A percentile compares a stretch with the other conserved stretches of the same genome.
phyloP scores from a whole-genome alignment of 2,329 filamentous ascomycete genomes.

The Fusarium sp. region DNA sequence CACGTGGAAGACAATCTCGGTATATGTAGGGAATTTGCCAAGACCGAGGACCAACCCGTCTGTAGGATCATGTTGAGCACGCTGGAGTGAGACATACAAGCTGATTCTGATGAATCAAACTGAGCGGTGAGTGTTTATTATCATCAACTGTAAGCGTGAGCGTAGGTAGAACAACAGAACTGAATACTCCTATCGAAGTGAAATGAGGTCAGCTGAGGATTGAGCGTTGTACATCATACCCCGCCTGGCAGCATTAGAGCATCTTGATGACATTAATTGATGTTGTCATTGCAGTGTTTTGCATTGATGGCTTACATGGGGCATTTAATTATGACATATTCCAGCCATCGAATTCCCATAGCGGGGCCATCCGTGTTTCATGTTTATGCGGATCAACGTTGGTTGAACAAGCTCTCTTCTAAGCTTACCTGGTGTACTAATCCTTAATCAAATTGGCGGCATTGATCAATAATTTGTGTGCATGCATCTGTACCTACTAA shows the following conservation, averaged over 20 bases:
- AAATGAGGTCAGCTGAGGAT: too few relatives aligned
- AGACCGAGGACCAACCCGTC: too few relatives aligned
- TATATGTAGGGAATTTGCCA: neutral
- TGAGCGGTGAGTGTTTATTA: too few relatives aligned
- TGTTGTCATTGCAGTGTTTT: conserved; percentile 5
- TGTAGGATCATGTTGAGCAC: too few relatives aligned
- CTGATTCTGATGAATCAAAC: too few relatives aligned
- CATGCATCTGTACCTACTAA: conserved; percentile 2
- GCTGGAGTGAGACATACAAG: too few relatives aligned
- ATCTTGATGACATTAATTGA: neutral
- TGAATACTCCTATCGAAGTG: too few relatives aligned
- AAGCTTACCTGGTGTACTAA: neutral
- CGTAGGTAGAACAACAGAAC: too few relatives aligned
- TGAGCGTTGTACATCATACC: neutral
- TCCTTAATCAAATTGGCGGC: neutral
- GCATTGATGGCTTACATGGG: conserved; percentile 2
- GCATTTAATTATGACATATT: neutral
- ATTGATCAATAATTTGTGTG: neutral
- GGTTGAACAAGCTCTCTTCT: conserved; percentile 3
- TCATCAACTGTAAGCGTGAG: too few relatives aligned
- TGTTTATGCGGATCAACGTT: neutral
- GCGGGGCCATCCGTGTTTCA: conserved; percentile 13
- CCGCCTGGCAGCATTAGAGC: neutral
- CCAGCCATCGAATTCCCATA: conserved; percentile 11
- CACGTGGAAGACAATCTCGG: neutral